phyloP scores from a whole-genome alignment of 2,329 filamentous ascomycete genomes.

The Colletotrichum musae region DNA sequence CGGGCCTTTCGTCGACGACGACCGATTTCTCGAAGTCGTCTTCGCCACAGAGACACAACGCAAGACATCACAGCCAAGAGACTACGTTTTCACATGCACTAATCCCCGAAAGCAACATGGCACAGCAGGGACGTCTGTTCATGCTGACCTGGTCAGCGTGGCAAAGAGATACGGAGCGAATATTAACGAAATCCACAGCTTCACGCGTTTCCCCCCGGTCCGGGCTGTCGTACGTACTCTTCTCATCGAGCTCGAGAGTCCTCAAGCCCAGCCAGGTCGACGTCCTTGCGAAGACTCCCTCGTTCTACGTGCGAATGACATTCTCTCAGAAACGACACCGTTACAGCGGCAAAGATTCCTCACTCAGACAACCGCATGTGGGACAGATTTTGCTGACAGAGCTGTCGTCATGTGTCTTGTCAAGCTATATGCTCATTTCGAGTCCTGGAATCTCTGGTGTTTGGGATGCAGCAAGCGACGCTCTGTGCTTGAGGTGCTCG shows the following conservation, averaged over 20 bases:
- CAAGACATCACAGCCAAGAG: conserved; percentile 20
- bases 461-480: neutral
- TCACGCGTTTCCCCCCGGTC: conserved; percentile 33
- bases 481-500: neutral
- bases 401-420: conserved; percentile 25
- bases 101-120: neutral
- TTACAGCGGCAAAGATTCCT: conserved; percentile 11
- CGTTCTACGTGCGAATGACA: conserved; percentile 2
- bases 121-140: neutral
- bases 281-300: conserved; percentile 12
- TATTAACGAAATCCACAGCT: conserved; percentile 32
- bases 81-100: conserved; percentile 17
- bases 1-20: neutral
- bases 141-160: conserved; percentile 26
- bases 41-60: neutral
- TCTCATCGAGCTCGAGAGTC: conserved; percentile 37
- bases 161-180: conserved; percentile 3
- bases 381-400: conserved; percentile 20
- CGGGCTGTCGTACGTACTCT: conserved; percentile 26
- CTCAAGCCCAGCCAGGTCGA: conserved; percentile 19
- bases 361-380: conserved; percentile 11
- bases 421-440: conserved; percentile 26
- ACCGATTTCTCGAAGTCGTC: conserved; percentile 9
- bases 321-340: neutral
- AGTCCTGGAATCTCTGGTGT: conserved; percentile 18